Evolutionary conservation across 2,329 filamentous ascomycete species (phyloP), one percentile per base, ranked within the genome.

Genomic region (Exophiala aquamarina): DNA sequence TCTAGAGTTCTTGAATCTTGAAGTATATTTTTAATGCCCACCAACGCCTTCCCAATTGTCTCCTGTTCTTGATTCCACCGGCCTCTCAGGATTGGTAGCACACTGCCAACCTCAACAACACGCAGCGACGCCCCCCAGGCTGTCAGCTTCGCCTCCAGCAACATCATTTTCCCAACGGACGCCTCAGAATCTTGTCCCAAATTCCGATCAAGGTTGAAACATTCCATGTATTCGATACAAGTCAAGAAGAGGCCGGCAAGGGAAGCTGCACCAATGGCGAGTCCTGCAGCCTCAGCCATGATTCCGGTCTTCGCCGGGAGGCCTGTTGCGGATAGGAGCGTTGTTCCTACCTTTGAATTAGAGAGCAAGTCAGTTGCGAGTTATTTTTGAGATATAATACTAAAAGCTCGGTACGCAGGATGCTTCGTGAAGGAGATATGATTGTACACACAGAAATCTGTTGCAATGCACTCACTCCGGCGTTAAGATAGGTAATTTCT

Each of bases 241-340:
- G 41, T 37, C 11, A 6, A 18, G 41, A 44, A 44, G 13, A 44
- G 23, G 4, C 31, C 39, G 19, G 41, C 41, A 14, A 44, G 19
- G 5, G 41, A 31, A 37, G 38, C 34, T 33, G 33, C 42, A 13
- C 34, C 41, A 38, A 28, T 38, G 48, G 38, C 44, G 37, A 44
- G 31, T 17, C 26, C 40, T n/a, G 45, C 38, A 19, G 20, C 33
- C 43, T 34, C 41, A 34, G 28, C 41, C 37, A 44, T 44, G 7
- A n/a, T n/a, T n/a, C n/a, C n/a, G n/a, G n/a, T n/a, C n/a, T n/a
- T n/a, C n/a, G n/a, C n/a, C n/a, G n/a, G n/a, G n/a, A n/a, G n/a
- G n/a, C n/a, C n/a, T n/a, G n/a, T n/a, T n/a, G n/a, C n/a, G n/a
- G n/a, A n/a, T n/a, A n/a, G n/a, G n/a, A n/a, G n/a, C n/a, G n/a